Base-by-base conservation (phyloP, 164 flowering plant species). In the Kalanchoe fedtschenkoi region DNA sequence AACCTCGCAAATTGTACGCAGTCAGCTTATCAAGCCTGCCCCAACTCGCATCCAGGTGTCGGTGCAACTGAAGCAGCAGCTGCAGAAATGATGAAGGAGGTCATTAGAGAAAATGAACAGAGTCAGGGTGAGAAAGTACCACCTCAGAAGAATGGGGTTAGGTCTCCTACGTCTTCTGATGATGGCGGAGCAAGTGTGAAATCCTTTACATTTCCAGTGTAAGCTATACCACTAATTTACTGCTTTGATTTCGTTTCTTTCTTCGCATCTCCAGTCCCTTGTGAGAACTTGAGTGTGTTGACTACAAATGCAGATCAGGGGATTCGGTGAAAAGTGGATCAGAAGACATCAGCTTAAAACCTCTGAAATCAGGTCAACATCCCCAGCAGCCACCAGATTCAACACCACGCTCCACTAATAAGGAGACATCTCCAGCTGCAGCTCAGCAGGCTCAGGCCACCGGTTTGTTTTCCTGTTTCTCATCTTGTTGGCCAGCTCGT, bases 201-300 rank as follows among this genome's bases (percentile, higher is more conserved):
- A 28, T 74, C 74, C 24, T 75, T 77, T 65, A 77, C 80, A 22
- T 75, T 75, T 69, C 81, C 78, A 47, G 67, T 70, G 78, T 75
- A 75, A 78, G 78, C 22, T 58, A 62, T 13, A 46, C 5, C 19
- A 33, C 17, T 21, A 16, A 29, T 24, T 17, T 22, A 13, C 33
- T 11, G 17, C 32, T 24, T 10, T 24, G 11, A 14, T 51, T 3
- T 21, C 5, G 21, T 47, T 22, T 19, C 28, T 51, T 51, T 26
- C 13, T 22, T 19, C 8, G 54, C 28, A 47, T 47, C 10, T 46
- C 26, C 29, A 42, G 5, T 10, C 2, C 44, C 10, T 9, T 37
- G 39, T n/a, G n/a, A n/a, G n/a, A n/a, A n/a, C n/a, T n/a, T n/a
- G n/a, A 11, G 13, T 22, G 29, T 22, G 7, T 22, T 47, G 54